Evolutionary conservation across 2,329 filamentous ascomycete species (phyloP), one percentile per base, ranked within the genome.

Genomic region (Fusarium oxysporum): DNA sequence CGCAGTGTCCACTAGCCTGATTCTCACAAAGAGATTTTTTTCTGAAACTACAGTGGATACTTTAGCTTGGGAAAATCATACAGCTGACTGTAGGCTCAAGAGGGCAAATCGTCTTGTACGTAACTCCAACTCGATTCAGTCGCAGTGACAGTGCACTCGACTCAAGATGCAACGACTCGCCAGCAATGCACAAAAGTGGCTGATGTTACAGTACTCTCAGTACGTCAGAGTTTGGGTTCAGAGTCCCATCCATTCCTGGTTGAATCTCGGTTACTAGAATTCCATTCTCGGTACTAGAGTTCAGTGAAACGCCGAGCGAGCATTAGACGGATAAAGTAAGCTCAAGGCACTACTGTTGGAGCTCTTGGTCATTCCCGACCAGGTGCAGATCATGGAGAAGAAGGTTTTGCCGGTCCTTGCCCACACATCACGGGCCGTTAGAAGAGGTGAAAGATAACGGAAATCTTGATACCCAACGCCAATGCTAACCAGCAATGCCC

Each of bases 1-100:
- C n/a, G 44, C 35, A 62, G 44, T 55, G 66, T 62, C 28, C 68
- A 77, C 73, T 58, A 60, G 62, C 64, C 62, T 56, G 28, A 53
- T 62, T 67, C 53, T 58, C 41, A 28, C 30, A 35, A 54, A 56
- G 56, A 64, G 41, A 47, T 64, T 76, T 74, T 54, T 68, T 69
- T 50, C 65, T 69, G 73, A 77, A 77, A 74, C 75, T 68, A 61
- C 58, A 55, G 73, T 77, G 74, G 74, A 64, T 68, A 76, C 68
- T 32, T 61, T 54, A 35, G 21, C 51, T 62, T 35, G 41, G 28
- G 23, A 58, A 37, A 28, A 38, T 41, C 40, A 45, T 25, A 35
- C 54, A 57, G n/a, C 35, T 54, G 47, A 30, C 45, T 47, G 63
- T 51, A 25, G 45, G 47, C 47, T 23, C 47, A 30, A 23, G 64